These are phyloP conservation scores for Serendipita vermifera DNA, from an alignment of 768 basidiomycete species.

Conservation along the genomic window DNA sequence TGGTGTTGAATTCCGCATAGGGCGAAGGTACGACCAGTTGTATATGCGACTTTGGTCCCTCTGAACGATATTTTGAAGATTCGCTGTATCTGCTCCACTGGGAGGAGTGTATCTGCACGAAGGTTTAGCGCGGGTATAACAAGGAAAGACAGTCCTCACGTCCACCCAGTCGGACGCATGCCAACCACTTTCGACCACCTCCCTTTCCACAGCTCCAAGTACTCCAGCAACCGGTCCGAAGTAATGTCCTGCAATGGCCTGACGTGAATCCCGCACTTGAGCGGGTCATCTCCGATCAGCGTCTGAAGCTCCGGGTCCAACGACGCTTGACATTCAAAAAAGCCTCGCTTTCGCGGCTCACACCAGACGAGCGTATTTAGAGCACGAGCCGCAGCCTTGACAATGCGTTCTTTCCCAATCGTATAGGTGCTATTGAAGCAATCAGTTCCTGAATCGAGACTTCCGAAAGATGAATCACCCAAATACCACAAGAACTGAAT, in stretches of 20 bases:
- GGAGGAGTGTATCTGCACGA: conserved; percentile 48
- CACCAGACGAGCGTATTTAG: conserved; percentile 78
- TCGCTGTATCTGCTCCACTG: conserved; percentile 45
- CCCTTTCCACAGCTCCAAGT: conserved; percentile 61
- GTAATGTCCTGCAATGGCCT: conserved; percentile 65
- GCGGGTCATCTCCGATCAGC: conserved; percentile 64
- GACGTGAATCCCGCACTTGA: conserved; percentile 69
- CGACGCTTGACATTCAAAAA: conserved; percentile 61
- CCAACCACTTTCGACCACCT: conserved; percentile 61
- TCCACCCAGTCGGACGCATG: conserved; percentile 94
- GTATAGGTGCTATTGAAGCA: conserved; percentile 70
- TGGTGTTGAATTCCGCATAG: conserved; percentile 57
- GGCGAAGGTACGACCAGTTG: conserved; percentile 52
- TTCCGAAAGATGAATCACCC: conserved; percentile 37
- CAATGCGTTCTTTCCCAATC: conserved; percentile 94
- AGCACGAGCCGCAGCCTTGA: conserved; percentile 84
- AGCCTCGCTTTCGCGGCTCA: conserved; percentile 68
- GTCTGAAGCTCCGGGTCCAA: conserved; percentile 63
- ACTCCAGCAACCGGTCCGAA: conserved; percentile 62
- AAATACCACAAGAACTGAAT: conserved; percentile 46
- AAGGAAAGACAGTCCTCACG: conserved; percentile 39
- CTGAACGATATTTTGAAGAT: conserved; percentile 56
- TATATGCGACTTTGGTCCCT: conserved; percentile 54
- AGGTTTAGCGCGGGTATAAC: not conserved
- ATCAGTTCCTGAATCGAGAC: not conserved